A percentile compares a stretch with the other conserved stretches of the same genome.
Conservation (phyloP, 129 eudicot species). For the Apium graveolens region DNA sequence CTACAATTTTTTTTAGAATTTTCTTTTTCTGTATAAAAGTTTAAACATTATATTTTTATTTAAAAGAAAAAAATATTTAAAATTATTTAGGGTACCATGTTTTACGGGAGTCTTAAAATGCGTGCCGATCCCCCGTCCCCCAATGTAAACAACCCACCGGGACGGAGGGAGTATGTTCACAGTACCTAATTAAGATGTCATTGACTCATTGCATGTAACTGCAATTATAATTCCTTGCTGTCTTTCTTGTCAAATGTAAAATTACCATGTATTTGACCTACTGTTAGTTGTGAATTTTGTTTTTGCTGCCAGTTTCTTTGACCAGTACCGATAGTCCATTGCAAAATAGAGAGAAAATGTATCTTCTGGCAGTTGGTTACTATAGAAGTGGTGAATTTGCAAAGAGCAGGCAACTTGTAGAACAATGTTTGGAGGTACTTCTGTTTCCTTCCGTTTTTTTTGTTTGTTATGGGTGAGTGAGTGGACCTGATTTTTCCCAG, state of each 20-base stretch:
- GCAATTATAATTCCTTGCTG: not conserved
- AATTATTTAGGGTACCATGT: too few species aligned
- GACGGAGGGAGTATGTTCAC: too few species aligned
- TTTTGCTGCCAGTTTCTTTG: conserved; percentile 33
- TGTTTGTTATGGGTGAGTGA: not conserved
- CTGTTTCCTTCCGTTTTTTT: not conserved
- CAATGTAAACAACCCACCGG: too few species aligned
- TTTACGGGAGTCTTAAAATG: too few species aligned
- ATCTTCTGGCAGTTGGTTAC: conserved; percentile 64
- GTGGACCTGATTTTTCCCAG: not conserved
- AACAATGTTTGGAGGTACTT: conserved; percentile 55
- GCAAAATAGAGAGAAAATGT: conserved; percentile 49
- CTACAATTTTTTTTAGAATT: too few species aligned
- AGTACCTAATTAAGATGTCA: too few species aligned
- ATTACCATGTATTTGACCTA: not conserved
- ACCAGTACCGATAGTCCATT: conserved; percentile 41
- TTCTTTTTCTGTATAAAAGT: too few species aligned
- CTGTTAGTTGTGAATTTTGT: not conserved
- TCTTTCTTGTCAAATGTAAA: not conserved
- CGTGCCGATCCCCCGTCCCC: too few species aligned
- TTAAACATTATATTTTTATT: too few species aligned
- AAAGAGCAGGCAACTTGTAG: conserved; percentile 62
- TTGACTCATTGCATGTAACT: not conserved
- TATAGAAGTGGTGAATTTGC: conserved; percentile 51
- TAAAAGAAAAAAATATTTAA: too few species aligned